These are phyloP conservation scores for Cryptococcus floricola DNA, from an alignment of 1,284 basidiomycete species.

Conservation along the genomic window DNA sequence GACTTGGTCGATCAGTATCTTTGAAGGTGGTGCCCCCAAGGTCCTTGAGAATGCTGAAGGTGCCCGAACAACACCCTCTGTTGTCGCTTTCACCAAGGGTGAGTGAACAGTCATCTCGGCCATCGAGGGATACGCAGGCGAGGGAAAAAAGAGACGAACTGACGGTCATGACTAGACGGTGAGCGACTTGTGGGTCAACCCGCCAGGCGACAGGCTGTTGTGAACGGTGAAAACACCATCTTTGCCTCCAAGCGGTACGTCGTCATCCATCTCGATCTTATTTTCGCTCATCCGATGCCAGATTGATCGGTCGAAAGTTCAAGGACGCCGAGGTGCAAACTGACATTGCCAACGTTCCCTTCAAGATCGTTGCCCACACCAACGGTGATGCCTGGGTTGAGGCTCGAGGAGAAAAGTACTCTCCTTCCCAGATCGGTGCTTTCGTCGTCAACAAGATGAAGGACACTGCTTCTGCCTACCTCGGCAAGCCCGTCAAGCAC, in stretches of 20 bases:
- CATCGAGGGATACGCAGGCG: neutral
- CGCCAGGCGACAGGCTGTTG: conserved; percentile 94
- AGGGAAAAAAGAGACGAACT: neutral
- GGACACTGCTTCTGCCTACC: conserved; percentile 86
- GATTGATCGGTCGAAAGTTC: conserved; percentile 88
- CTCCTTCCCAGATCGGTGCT: conserved; percentile 65
- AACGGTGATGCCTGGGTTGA: conserved; percentile 71
- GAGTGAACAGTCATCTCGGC: conserved; percentile 25
- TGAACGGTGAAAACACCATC: conserved; percentile 91
- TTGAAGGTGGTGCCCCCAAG: conserved; percentile 91
- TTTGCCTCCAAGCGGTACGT: conserved; percentile 85
- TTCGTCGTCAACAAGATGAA: conserved; percentile 90
- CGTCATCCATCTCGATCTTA: neutral
- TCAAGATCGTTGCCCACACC: conserved; percentile 66
- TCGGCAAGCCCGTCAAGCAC: conserved; percentile 91
- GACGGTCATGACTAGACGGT: conserved; percentile 53
- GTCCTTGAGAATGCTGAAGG: conserved; percentile 98
- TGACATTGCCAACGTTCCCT: conserved; percentile 66
- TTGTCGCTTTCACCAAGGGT: conserved; percentile 94
- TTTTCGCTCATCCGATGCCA: conserved; percentile 5
- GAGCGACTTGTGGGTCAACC: conserved; percentile 93
- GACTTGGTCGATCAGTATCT: conserved; percentile 53
- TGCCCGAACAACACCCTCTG: conserved; percentile 94
- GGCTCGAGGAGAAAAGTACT: conserved; percentile 58
- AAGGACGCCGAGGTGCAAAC: conserved; percentile 89